A percentile compares a stretch with the other conserved stretches of the same genome.
Evolutionary conservation across 169 alveolate species (phyloP).

Genomic region (Plasmodium coatneyi): DNA sequence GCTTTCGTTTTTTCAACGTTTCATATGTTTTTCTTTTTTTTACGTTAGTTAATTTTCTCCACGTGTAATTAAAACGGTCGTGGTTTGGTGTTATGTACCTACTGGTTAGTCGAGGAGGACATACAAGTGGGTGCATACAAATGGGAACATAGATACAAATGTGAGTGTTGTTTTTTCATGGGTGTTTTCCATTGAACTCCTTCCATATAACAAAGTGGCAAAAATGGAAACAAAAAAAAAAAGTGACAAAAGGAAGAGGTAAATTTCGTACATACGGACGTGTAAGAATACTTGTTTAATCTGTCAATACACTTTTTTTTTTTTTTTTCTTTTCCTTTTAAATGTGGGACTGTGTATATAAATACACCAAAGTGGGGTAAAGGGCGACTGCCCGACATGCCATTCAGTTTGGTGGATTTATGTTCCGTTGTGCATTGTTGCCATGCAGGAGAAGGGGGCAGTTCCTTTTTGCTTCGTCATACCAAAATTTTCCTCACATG

Average conservation of each 20-base stretch:
- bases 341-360: neutral
- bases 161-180: neutral
- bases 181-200: neutral
- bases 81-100: neutral
- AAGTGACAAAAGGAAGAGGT: neutral
- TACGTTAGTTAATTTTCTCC: neutral
- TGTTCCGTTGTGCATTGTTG: neutral
- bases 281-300: neutral
- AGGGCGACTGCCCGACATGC: neutral
- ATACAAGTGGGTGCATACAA: neutral
- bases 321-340: neutral
- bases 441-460: neutral
- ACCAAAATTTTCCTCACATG: neutral
- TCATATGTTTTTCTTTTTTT: neutral
- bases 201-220: neutral
- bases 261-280: neutral
- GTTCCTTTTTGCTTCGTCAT: neutral
- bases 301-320: neutral
- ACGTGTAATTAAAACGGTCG: neutral
- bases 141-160: neutral
- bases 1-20: neutral
- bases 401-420: neutral
- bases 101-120: neutral
- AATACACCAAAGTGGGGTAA: neutral
- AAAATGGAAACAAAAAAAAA: neutral